Base-by-base conservation (phyloP, 768 basidiomycete species). In the Tulasnella sp. region DNA sequence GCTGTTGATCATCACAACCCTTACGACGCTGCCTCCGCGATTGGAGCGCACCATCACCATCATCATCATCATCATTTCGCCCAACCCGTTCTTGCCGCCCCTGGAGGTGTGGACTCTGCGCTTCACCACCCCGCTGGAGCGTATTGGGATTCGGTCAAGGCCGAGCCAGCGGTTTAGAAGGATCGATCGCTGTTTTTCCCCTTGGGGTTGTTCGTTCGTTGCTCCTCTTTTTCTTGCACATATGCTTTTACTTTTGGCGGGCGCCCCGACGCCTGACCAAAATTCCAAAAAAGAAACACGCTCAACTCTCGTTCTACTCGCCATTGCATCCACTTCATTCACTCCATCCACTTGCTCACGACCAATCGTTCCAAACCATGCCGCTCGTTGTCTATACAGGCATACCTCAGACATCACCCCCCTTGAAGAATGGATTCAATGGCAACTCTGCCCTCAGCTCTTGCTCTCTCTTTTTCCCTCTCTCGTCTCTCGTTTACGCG, bases 331-430 rank as follows among this genome's bases (percentile, higher is more conserved):
- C 14, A 7, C 7, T 58, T n/a, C 56, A 31, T 27, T 58, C 56
- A n/a, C 56, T 27, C 62, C 27, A 68, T 68, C 52, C 52, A 52
- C 52, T 52, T 52, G 52, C 52, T 52, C 62, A 68, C 16, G 62
- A 68, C 34, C 62, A 68, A 68, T 68, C 62, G 62, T 68, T 68
- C 34, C 31, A 24, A 68, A 31, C 27, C 34, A 24, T 68, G 62
- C 34, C 62, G n/a, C 62, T 68, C 62, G 62, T 68, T 68, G 62
- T 68, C 62, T 68, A 68, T 68, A 68, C 62, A 68, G 62, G 62
- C 62, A 68, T 12, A 68, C 27, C 19, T 36, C 62, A 68, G 56
- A 58, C 56, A 58, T 58, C 56, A 58, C 19, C 58, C 14, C 62
- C 31, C 36, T 34, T 18, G 14, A 68, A 27, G 62, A 68, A 68